phyloP scores from a whole-genome alignment of 176 grass and related monocot species.

The Oryza nivara region DNA sequence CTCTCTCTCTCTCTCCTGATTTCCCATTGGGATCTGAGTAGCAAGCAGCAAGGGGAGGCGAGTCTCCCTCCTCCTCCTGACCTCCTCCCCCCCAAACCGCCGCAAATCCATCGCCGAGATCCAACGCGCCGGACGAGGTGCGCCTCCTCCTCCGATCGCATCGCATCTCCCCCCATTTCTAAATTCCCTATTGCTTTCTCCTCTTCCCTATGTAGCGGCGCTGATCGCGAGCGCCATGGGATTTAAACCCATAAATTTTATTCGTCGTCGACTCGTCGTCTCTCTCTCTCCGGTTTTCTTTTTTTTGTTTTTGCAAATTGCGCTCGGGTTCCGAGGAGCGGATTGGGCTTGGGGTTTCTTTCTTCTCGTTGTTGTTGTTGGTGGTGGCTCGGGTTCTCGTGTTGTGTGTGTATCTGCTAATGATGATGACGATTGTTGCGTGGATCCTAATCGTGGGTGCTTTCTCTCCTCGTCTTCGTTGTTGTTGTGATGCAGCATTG shows the following conservation, averaged over 20 bases:
- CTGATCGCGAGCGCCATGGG: constrained; percentile 3
- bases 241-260: not conserved
- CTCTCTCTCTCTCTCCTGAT: constrained; percentile 30
- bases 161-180: not conserved
- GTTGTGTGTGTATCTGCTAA: not conserved
- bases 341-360: not conserved
- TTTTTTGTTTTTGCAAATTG: not conserved
- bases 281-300: not conserved
- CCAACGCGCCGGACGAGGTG: constrained; percentile 49
- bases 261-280: no score
- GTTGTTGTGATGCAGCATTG: constrained; percentile 30
- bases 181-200: not conserved
- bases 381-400: not conserved
- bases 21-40: constrained; percentile 51
- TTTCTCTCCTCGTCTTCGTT: not conserved
- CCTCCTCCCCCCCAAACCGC: constrained; percentile 48
- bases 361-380: not conserved
- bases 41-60: no score
- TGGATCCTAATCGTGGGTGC: not conserved
- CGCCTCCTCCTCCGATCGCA: not conserved
- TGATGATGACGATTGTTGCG: not conserved
- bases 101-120: constrained; percentile 65
- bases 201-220: not conserved
- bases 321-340: not conserved
- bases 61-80: not conserved